Base-by-base conservation (phyloP, 805 yeast genomes). In the Wilhelminamyces savonicus region DNA sequence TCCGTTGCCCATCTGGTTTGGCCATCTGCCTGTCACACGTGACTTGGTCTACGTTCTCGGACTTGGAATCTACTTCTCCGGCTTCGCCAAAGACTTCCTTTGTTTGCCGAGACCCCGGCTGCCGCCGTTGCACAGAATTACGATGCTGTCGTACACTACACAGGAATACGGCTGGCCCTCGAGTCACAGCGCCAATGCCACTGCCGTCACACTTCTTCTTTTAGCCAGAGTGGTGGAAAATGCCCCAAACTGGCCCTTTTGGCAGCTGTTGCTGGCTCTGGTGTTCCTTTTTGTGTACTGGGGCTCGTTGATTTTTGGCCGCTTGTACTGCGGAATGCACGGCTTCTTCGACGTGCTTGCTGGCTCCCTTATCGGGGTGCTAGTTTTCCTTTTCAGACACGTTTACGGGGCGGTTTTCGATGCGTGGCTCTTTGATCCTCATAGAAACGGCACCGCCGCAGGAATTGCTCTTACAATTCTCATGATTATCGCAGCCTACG, bases 261-360 rank as follows among this genome's bases (percentile, higher is more conserved):
- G 35, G n/a, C 32, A n/a, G 25, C 47, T 26, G n/a, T 39, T 16
- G 26, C 54, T 10, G 41, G 43, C 15, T 23, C 38, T 36, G 24
- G 32, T 22, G 28, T 25, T 43, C 11, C 39, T 67, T 16, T 32
- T 44, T 12, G 27, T 72, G 14, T 87, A 87, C 51, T 77, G 76
- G 46, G 35, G 66, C 21, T 74, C 87, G 6, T 62, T 92, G 36
- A 71, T 83, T 1, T 51, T 76, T 36, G 98, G 98, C 12, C 66
- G 98, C 32, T 48, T 90, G 7, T 90, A 92, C 59, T 87, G 95
- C 53, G 98, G 98, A 3, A 90, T 90, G 98, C 98, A 92, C 58
- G 97, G 98, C 3, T 71, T 83, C 36, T 56, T 82, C 14, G 98
- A 92, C 51, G 66, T 92, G 3, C 29, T 59, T 0, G 50, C 72